These are phyloP conservation scores for Acacia pycnantha DNA, from an alignment of 331 rosid genomes.

Conservation along the genomic window DNA sequence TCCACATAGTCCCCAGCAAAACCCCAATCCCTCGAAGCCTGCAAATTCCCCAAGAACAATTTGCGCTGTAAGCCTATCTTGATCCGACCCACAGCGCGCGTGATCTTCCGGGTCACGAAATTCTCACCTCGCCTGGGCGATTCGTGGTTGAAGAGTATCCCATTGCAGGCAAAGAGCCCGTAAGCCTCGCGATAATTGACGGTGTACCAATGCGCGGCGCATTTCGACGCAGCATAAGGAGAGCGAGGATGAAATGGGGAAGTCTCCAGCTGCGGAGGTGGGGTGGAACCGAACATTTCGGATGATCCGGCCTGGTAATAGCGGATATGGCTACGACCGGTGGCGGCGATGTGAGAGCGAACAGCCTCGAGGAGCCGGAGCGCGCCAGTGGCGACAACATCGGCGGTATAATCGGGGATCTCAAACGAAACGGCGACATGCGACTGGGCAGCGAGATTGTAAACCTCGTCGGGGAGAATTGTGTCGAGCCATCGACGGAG, in stretches of 20 bases:
- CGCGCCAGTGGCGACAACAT: constrained; percentile 95
- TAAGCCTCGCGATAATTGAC: constrained; percentile 96
- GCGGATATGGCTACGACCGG: constrained; percentile 64
- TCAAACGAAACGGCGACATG: constrained; percentile 98
- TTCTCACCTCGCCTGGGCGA: constrained; percentile 92
- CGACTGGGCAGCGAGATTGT: constrained; percentile 98
- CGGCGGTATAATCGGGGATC: constrained; percentile 98
- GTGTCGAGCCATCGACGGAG: constrained; percentile 98
- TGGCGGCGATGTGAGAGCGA: constrained; percentile 78
- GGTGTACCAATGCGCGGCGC: constrained; percentile 99
- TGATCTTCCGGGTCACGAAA: constrained; percentile 93
- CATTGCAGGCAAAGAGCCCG: constrained; percentile 90
- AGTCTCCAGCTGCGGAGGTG: constrained; percentile 86
- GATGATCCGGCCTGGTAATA: constrained; percentile 98
- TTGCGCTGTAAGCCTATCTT: constrained; percentile 90
- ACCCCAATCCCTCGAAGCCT: constrained; percentile 97
- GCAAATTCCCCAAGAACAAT: constrained; percentile 77
- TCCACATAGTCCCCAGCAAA: constrained; percentile 98
- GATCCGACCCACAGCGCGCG: constrained; percentile 93
- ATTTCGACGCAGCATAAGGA: constrained; percentile 91
- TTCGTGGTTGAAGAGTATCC: constrained; percentile 92
- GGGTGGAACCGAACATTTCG: constrained; percentile 92
- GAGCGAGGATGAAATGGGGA: constrained; percentile 94
- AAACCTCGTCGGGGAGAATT: constrained; percentile 88
- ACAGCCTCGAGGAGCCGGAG: constrained; percentile 93